Conservation (phyloP, 352 stramenopile genomes). For the Phytophthora constricta region DNA sequence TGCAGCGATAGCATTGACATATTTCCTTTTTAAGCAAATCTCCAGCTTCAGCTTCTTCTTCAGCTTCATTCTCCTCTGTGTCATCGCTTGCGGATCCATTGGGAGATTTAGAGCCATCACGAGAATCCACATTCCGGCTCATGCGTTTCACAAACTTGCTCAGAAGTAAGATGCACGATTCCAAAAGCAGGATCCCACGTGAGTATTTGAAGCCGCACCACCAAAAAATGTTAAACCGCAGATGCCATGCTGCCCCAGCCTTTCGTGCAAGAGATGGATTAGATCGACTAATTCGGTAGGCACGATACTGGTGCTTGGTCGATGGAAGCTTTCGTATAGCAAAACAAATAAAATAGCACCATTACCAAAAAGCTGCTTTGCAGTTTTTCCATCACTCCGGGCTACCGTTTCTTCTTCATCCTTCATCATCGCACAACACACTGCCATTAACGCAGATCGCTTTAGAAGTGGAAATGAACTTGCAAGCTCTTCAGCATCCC, state of each 20-base stretch:
- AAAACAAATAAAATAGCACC: constrained; percentile 60
- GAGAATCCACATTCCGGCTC: constrained; percentile 6
- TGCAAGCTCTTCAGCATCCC: constrained; percentile 4
- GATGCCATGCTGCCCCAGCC: constrained; percentile 55
- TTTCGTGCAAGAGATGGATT: constrained; percentile 50
- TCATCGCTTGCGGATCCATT: constrained; percentile 1
- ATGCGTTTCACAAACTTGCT: constrained; percentile 34
- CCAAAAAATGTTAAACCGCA: constrained; percentile 48
- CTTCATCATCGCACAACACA: constrained; percentile 69
- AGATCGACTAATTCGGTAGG: constrained; percentile 23
- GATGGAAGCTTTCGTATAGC: constrained; percentile 39
- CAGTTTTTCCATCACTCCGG: constrained; percentile 50
- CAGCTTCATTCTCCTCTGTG: constrained; percentile 6
- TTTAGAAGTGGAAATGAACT: constrained; percentile 32
- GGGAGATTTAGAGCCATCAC: constrained; percentile 5
- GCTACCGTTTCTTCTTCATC: constrained; percentile 65
- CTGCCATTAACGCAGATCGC: constrained; percentile 42
- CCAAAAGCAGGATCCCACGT: constrained; percentile 44
- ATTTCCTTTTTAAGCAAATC: constrained; percentile 54
- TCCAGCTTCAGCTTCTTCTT: constrained; percentile 23
- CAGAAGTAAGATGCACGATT: constrained; percentile 44
- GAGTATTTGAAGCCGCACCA: constrained; percentile 13
- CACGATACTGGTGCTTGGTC: constrained; percentile 1
- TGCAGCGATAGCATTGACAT: constrained; percentile 73
- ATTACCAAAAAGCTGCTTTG: constrained; percentile 56